Percentiles rank a stretch among this genome's conserved stretches.
phyloP scores from a whole-genome alignment of 176 grass and related monocot species.

The Lolium perenne region DNA sequence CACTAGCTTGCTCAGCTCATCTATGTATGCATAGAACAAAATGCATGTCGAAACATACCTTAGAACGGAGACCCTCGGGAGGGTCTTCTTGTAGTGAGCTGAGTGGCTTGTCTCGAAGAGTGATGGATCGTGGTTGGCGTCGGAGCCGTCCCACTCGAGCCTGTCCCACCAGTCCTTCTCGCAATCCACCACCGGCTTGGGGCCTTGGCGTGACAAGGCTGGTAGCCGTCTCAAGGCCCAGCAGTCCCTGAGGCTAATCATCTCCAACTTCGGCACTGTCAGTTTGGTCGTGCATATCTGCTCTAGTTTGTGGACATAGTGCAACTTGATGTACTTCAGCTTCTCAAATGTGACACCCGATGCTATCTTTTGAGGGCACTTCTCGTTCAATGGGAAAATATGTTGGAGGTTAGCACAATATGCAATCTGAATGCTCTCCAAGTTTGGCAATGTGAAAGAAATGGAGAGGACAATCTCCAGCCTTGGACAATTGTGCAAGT shows the following conservation, averaged over 20 bases:
- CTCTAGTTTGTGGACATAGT: neutral
- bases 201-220: neutral
- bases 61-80: neutral
- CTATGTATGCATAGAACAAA: neutral
- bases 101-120: neutral
- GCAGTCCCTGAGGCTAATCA: neutral
- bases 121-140: neutral
- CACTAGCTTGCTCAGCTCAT: neutral
- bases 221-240: neutral
- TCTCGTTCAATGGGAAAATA: neutral
- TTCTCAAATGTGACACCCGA: neutral
- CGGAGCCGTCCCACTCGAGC: neutral
- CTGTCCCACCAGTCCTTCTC: constrained; percentile 28
- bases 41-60: neutral
- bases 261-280: neutral
- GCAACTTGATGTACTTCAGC: neutral
- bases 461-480: neutral
- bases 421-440: neutral
- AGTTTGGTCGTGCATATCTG: neutral
- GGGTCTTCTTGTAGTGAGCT: constrained; percentile 13
- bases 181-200: neutral
- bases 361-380: neutral
- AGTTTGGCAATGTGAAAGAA: neutral
- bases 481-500: neutral
- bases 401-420: neutral